Base-by-base conservation (phyloP, 2,329 filamentous ascomycete species). In the Xenosphaeropsis pyriputrescens region DNA sequence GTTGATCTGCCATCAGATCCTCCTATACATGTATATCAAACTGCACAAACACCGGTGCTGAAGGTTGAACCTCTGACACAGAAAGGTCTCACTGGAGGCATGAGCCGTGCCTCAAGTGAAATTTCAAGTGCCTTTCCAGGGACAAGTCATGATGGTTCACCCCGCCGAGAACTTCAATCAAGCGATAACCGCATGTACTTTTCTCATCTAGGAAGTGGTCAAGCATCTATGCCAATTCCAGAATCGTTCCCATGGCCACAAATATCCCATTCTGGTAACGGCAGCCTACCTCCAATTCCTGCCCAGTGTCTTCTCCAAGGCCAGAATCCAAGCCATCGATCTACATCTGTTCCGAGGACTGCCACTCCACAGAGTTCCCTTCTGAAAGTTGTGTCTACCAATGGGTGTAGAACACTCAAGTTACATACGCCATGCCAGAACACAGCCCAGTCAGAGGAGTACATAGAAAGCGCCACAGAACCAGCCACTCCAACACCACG, bases 221-320 rank as follows among this genome's bases (percentile, higher is more conserved):
- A 26, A 9, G 12, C 22, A 9, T 9, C 22, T 26, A 11, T 26
- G 8, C 22, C 8, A 9, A 5, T 26, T 3, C 22, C 22, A 26
- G 22, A 26, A 9, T 26, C 22, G 8, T 26, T 6, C 8, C 8
- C 22, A 26, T 26, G 22, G 22, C 22, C 22, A 26, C 22, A 26
- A 9, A 3, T 11, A 26, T 26, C 22, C 3, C 4, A 26, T 11
- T 26, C 22, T 26, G 22, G 22, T 9, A 26, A 26, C 8, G 22
- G 22, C 12, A 46, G 49, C 12, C 34, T 57, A 5, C 55, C 55
- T 29, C 48, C 53, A 18, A 57, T 57, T 34, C 55, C 55, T 12
- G 55, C 53, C 6, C 51, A 57, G 36, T 57, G 54, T 44, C 40
- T 56, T n/a, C 43, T 57, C 7, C 51, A 52, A 9, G 22, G 22